phyloP scores from a whole-genome alignment of 2,329 filamentous ascomycete genomes.

The Fusarium torulosum region DNA sequence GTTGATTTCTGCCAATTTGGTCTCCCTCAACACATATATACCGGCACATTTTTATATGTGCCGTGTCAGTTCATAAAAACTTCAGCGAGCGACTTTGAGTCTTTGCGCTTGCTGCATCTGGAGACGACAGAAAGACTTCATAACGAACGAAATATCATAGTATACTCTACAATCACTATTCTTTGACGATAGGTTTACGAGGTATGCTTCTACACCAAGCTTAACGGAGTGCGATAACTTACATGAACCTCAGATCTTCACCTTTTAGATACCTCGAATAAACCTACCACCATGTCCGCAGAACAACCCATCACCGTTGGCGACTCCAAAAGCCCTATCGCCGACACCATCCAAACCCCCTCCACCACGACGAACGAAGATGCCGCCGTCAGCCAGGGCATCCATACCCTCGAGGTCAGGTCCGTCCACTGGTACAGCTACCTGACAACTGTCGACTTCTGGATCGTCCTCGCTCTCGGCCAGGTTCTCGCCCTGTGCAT shows the following conservation, averaged over 20 bases:
- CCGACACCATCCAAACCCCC: slow-evolving; percentile 26
- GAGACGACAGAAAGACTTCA: slow-evolving; percentile 69
- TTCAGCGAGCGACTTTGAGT: slow-evolving; percentile 73
- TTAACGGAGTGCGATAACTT: background rate
- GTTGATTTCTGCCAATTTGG: slow-evolving; percentile 36
- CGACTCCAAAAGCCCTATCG: slow-evolving; percentile 44
- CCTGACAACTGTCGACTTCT: slow-evolving; percentile 87
- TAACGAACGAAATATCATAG: slow-evolving; percentile 1
- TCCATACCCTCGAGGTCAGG: slow-evolving; percentile 67
- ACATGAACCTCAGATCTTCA: slow-evolving; percentile 8
- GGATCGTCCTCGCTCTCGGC: slow-evolving; percentile 82
- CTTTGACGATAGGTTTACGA: slow-evolving; percentile 26
- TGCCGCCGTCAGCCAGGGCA: slow-evolving; percentile 62
- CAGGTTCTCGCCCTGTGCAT: slow-evolving; percentile 91
- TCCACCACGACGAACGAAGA: slow-evolving; percentile 32
- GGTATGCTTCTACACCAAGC: slow-evolving; percentile 18
- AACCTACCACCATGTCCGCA: slow-evolving; percentile 29
- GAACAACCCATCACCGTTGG: slow-evolving; percentile 19
- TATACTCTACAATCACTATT: background rate
- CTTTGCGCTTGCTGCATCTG: slow-evolving; percentile 72
- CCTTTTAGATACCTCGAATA: slow-evolving; percentile 23
- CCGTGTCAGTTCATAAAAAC: slow-evolving; percentile 57
- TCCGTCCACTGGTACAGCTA: slow-evolving; percentile 76
- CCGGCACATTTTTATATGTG: slow-evolving; percentile 60
- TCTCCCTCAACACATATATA: slow-evolving; percentile 29